Evolutionary conservation across 2,329 filamentous ascomycete species (phyloP), one percentile per base, ranked within the genome.

Genomic region (Trichoderma arundinaceum): DNA sequence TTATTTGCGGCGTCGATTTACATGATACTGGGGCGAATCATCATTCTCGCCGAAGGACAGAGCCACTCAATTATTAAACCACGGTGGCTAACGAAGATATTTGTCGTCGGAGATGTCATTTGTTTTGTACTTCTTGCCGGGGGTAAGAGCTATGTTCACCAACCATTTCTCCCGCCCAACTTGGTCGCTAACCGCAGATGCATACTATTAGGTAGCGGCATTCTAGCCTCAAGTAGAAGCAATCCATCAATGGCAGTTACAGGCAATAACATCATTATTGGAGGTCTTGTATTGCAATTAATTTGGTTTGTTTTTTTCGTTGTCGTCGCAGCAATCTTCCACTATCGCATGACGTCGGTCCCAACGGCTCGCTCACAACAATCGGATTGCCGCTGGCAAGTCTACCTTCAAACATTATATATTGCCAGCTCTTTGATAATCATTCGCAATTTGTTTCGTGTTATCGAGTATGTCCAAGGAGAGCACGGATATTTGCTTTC

Each of bases 281-380:
- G 70, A 1, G 87, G 87, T 1, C 75, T 90, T 2, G 72, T 84
- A 38, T 72, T 88, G 15, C 87, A 90, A 71, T 78, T 90, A 28
- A 44, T 85, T 48, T 80, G 85, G 64, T 88, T 89, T 67, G 79
- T 78, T 22, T 74, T 88, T 41, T 90, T 89, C 70, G 74, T 84
- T 41, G 64, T 80, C 4, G 80, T 81, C 1, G 79, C 83, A 0
- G 68, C 79, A 2, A 66, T 83, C 0, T 87, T 87, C 74, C 81
- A 88, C 68, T 59, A 68, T n/a, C 72, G 77, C 19, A 71, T 76
- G 67, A 57, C 67, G 1, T 39, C 66, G 46, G 52, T 59, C n/a
- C 54, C 57, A 38, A 53, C 60, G 32, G 28, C n/a, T 19, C 15
- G 65, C 12, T 51, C 64, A 15, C 59, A 38, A 35, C 49, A 66